These are phyloP conservation scores for Alternaria brassicicola DNA, from an alignment of 2,329 filamentous ascomycete species.

Conservation along the genomic window DNA sequence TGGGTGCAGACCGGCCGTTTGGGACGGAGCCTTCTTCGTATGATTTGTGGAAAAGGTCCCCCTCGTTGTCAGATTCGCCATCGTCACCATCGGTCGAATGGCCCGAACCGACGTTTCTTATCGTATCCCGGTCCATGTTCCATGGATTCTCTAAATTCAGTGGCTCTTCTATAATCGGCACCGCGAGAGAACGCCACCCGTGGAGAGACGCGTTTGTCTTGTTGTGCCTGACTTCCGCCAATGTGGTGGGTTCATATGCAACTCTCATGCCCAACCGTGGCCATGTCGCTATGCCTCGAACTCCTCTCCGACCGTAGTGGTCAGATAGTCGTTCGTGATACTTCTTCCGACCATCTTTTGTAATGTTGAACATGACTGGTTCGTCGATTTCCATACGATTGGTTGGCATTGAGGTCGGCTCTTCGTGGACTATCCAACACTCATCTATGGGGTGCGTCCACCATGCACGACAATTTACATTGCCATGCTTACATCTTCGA, in stretches of 20 bases:
- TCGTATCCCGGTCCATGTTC: not conserved
- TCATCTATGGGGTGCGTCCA: slow-evolving; percentile 4
- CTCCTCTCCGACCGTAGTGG: slow-evolving; percentile 9
- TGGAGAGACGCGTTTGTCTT: not conserved
- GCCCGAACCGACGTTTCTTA: not conserved
- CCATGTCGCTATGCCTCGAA: not conserved
- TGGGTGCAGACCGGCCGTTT: not conserved
- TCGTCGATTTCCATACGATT: not conserved
- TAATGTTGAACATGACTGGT: not conserved
- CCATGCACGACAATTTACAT: slow-evolving; percentile 1
- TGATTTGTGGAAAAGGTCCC: not conserved
- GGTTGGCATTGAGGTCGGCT: not conserved
- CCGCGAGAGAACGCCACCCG: not conserved
- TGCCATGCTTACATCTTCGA: not conserved
- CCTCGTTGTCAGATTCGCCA: not conserved
- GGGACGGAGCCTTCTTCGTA: not conserved
- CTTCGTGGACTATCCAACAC: slow-evolving; percentile 4
- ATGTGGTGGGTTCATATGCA: slow-evolving; percentile 11
- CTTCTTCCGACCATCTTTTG: not conserved
- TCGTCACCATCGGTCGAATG: not conserved
- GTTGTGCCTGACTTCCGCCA: not conserved
- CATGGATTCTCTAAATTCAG: too few species aligned
- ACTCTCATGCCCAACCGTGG: slow-evolving; percentile 10
- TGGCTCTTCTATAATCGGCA: not conserved
- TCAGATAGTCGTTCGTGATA: slow-evolving; percentile 6